Percentiles rank a stretch among this genome's conserved stretches.
These are phyloP conservation scores for Kluyveromyces lactis DNA, from an alignment of 805 yeast genomes.

Conservation along the genomic window DNA sequence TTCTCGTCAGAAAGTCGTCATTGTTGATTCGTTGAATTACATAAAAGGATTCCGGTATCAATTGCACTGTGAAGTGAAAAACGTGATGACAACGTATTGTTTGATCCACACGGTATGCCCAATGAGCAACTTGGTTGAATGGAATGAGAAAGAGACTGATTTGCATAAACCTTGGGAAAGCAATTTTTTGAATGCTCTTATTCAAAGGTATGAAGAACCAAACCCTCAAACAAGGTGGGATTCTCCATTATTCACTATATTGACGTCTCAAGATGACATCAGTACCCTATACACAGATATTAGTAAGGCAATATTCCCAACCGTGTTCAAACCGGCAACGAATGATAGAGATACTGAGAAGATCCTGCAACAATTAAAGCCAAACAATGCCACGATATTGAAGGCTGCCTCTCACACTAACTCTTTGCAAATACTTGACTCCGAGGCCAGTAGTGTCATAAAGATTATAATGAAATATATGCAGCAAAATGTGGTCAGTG, in stretches of 20 bases:
- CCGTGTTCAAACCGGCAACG: conserved; percentile 8
- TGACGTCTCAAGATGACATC: conserved; percentile 31
- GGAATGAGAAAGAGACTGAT: conserved; percentile 38
- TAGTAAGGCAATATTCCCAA: conserved; percentile 47
- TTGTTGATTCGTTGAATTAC: conserved; percentile 78
- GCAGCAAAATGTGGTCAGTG: conserved; percentile 26
- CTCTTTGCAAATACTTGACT: conserved; percentile 72
- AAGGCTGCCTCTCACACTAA: conserved; percentile 73
- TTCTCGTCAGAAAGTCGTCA: conserved; percentile 59
- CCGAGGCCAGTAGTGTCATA: conserved; percentile 57
- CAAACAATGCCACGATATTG: conserved; percentile 76
- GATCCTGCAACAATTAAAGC: conserved; percentile 54
- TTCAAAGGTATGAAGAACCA: conserved; percentile 91
- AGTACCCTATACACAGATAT: conserved; percentile 57
- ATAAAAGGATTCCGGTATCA: conserved; percentile 96
- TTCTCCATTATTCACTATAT: conserved; percentile 73
- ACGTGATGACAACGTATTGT: conserved; percentile 71
- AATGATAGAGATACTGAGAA: conserved; percentile 19
- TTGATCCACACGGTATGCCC: conserved; percentile 75
- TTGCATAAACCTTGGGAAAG: conserved; percentile 50
- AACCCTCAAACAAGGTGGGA: conserved; percentile 85
- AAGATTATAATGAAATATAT: conserved; percentile 49
- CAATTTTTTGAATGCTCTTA: conserved; percentile 55
- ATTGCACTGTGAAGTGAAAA: conserved; percentile 87
- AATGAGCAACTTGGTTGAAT: conserved; percentile 46